phyloP scores from a whole-genome alignment of 2,329 filamentous ascomycete genomes.

The Sclerotinia sclerotiorum region DNA sequence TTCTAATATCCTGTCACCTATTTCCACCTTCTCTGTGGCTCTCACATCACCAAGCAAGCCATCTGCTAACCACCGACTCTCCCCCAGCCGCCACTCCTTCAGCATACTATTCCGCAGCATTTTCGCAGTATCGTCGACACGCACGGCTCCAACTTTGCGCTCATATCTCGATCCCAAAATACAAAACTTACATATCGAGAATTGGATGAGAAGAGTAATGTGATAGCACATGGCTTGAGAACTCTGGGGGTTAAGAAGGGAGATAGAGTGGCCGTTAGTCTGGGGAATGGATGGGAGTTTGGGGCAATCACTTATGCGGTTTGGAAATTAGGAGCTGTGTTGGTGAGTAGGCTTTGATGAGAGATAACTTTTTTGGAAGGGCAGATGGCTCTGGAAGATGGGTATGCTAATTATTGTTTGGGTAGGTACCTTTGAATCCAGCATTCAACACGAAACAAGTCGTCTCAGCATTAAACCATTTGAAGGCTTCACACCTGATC shows the following conservation, averaged over 20 bases:
- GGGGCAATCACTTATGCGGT: conserved; percentile 83
- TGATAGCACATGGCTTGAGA: conserved; percentile 68
- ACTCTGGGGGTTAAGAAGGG: conserved; percentile 75
- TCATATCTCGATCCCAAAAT: conserved; percentile 55
- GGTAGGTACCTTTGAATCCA: conserved; percentile 81
- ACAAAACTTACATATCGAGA: conserved; percentile 62
- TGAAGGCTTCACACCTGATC: conserved; percentile 71
- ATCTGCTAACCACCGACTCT: background rate
- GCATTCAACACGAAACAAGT: conserved; percentile 82
- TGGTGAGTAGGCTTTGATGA: conserved; percentile 51
- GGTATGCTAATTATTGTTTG: background rate
- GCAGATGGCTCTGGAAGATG: conserved; percentile 5
- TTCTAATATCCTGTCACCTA: background rate
- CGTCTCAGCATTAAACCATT: conserved; percentile 71
- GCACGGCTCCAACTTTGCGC: conserved; percentile 63
- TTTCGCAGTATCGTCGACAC: conserved; percentile 64
- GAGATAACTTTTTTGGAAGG: background rate
- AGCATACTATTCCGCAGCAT: conserved; percentile 69
- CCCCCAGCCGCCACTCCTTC: conserved; percentile 62
- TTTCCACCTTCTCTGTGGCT: background rate
- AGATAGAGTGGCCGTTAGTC: conserved; percentile 78
- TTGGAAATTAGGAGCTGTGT: conserved; percentile 90
- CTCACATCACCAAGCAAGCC: background rate
- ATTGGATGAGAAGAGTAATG: conserved; percentile 75
- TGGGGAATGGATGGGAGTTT: conserved; percentile 84